Base-by-base conservation (phyloP, 768 basidiomycete species). In the Leccinum longicurvipes region DNA sequence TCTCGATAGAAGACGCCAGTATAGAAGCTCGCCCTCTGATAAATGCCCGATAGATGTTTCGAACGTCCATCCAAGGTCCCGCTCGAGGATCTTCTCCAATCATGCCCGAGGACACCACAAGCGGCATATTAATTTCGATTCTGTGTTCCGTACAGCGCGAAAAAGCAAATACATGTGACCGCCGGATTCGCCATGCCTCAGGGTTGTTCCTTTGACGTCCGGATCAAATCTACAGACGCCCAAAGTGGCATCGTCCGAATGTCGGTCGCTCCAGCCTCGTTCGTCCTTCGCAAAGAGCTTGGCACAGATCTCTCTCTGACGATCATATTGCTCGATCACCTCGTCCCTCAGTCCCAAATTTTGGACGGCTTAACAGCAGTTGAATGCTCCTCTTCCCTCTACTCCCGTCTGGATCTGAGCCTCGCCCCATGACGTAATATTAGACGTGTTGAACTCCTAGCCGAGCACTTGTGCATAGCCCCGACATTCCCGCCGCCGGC, bases 81-180 rank as follows among this genome's bases (percentile, higher is more conserved):
- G 9, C 47, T 39, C 48, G 55, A 55, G 62, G 62, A 65, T 65
- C 66, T 62, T 56, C 59, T 63, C 46, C 17, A 47, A 50, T 52
- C 34, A 52, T 47, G 17, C 54, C 62, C 65, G 64, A 61, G 59
- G 63, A 62, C 57, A 31, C 50, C 65, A 55, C 36, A 67, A 49
- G 17, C 23, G 50, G 54, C 9, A 54, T 50, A 36, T 27, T 54
- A 51, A 36, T 42, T 51, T 31, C 50, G 31, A 59, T 59, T n/a
- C 44, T 32, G 21, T 31, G 7, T 28, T 14, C 6, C 27, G 28
- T 9, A 47, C 57, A 64, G 39, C 49, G 46, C 61, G 53, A 56
- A 32, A 62, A 59, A 32, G 21, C 3, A 46, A 12, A 31, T 24
- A 28, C n/a, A 21, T 10, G 21, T 32, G 39, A 28, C 14, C 23